Conservation (phyloP, 1,284 basidiomycete species). For the Schizophyllum commune region DNA sequence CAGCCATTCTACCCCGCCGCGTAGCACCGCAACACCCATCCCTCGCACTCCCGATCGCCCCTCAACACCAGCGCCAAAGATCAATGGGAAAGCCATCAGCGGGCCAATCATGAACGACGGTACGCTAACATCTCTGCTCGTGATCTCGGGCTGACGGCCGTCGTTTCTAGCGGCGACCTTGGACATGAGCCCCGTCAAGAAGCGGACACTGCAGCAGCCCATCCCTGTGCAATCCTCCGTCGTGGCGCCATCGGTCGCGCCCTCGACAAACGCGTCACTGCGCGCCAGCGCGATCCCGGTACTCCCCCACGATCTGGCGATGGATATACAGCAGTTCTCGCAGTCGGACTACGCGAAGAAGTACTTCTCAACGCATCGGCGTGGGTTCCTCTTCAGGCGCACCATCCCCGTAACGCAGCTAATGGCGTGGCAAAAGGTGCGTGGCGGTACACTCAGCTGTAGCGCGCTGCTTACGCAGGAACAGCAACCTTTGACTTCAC, state of each 20-base stretch:
- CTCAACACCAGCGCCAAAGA: slow-evolving; percentile 30
- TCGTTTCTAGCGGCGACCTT: slow-evolving; percentile 51
- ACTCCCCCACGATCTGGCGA: slow-evolving; percentile 69
- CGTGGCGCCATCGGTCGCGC: slow-evolving; percentile 16
- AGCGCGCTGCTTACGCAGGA: slow-evolving; percentile 1
- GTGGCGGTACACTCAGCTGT: slow-evolving; percentile 8
- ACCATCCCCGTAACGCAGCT: slow-evolving; percentile 75
- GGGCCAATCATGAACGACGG: slow-evolving; percentile 58
- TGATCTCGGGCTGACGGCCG: slow-evolving; percentile 8
- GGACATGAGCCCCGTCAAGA: slow-evolving; percentile 67
- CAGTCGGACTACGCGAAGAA: slow-evolving; percentile 76
- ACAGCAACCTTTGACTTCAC: slow-evolving; percentile 58
- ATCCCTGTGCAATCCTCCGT: slow-evolving; percentile 44
- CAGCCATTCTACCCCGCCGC: slow-evolving; percentile 18
- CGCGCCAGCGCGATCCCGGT: slow-evolving; percentile 51
- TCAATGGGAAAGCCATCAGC: slow-evolving; percentile 59
- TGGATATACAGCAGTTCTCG: slow-evolving; percentile 79
- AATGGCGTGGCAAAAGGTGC: slow-evolving; percentile 85
- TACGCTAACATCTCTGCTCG: slow-evolving; percentile 20
- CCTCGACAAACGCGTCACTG: background rate
- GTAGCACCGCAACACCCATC: slow-evolving; percentile 28
- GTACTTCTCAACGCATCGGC: slow-evolving; percentile 85
- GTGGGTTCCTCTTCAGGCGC: slow-evolving; percentile 76
- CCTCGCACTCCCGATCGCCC: slow-evolving; percentile 25
- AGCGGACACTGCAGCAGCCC: slow-evolving; percentile 53